phyloP scores from a whole-genome alignment of 2,329 filamentous ascomycete species.

The Colletotrichum siamense region DNA sequence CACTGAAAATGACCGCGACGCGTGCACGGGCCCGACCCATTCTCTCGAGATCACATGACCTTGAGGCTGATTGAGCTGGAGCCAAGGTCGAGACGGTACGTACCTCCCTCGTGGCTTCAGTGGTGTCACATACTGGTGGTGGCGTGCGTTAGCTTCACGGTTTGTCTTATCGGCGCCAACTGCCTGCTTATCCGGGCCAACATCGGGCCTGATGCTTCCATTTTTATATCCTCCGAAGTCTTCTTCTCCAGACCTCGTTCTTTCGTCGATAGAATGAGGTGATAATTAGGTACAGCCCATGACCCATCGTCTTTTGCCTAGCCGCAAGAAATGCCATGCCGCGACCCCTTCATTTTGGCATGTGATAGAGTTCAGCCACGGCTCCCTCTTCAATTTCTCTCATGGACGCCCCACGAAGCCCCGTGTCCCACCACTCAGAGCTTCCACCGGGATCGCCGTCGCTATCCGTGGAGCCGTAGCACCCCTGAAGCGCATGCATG shows the following conservation, averaged over 20 bases:
- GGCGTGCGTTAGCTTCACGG: background rate
- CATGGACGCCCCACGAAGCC: slow-evolving; percentile 7
- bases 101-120: background rate
- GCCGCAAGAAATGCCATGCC: background rate
- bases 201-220: background rate
- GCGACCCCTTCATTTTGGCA: slow-evolving; percentile 3
- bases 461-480: slow-evolving; percentile 9
- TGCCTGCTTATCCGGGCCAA: slow-evolving; percentile 12
- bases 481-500: slow-evolving; percentile 14
- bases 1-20: slow-evolving; percentile 18
- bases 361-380: slow-evolving; percentile 24
- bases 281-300: background rate
- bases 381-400: slow-evolving; percentile 18
- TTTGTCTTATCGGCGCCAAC: background rate
- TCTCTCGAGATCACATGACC: slow-evolving; percentile 11
- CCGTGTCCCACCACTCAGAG: slow-evolving; percentile 9
- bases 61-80: background rate
- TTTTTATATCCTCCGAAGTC: background rate
- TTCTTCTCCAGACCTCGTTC: background rate
- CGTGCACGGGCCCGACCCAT: slow-evolving; percentile 5
- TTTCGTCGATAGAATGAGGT: background rate
- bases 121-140: background rate
- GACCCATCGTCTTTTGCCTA: background rate
- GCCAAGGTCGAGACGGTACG: background rate
- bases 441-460: slow-evolving; percentile 12